Percentiles rank a stretch among this genome's conserved stretches.
Conservation (phyloP, 2,329 filamentous ascomycete species). For the Hypoxylon sp. region DNA sequence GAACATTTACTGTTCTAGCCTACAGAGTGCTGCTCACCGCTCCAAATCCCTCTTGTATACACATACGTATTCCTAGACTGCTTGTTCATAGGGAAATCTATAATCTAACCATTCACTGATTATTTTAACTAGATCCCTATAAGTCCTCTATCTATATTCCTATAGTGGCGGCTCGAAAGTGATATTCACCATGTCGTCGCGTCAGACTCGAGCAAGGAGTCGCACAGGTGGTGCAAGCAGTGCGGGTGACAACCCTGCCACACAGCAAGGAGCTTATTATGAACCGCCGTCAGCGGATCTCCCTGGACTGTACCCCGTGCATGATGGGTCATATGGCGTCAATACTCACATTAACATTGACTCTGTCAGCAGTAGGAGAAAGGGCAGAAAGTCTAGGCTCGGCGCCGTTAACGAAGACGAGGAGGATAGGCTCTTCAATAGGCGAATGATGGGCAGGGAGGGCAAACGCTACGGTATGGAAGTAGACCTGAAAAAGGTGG, state of each 20-base stretch:
- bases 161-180: neutral
- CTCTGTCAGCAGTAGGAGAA: conserved; percentile 28
- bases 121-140: neutral
- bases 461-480: conserved; percentile 40
- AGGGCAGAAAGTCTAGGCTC: conserved; percentile 33
- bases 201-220: conserved; percentile 25
- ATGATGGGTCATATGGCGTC: conserved; percentile 51
- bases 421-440: conserved; percentile 40
- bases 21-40: neutral
- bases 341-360: conserved; percentile 48
- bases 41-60: neutral
- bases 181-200: conserved; percentile 27
- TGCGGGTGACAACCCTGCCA: neutral
- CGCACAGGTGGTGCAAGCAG: conserved; percentile 20
- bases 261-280: conserved; percentile 9
- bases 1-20: neutral
- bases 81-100: neutral
- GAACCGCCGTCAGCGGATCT: conserved; percentile 41
- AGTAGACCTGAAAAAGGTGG: conserved; percentile 36
- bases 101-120: neutral
- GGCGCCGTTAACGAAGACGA: conserved; percentile 42
- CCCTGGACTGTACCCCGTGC: conserved; percentile 46
- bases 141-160: neutral
- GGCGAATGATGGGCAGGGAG: conserved; percentile 16
- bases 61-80: neutral